Percentiles rank a stretch among this genome's conserved stretches.
phyloP scores from a whole-genome alignment of 371 early-diverging fungal genomes.

The Circinella umbellata region DNA sequence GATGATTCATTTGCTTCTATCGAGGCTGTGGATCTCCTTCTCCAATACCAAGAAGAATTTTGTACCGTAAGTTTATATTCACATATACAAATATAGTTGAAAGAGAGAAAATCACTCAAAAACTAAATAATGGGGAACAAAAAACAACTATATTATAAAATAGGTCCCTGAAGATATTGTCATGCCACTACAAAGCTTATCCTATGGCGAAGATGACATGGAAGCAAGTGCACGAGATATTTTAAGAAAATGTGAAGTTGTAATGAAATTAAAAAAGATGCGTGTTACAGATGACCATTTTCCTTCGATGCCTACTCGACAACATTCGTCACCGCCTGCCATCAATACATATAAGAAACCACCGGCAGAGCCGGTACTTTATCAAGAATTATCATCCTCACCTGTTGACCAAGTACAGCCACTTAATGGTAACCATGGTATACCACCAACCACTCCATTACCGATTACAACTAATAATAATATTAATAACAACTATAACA shows the following conservation, averaged over 20 bases:
- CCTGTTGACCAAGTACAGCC: too few relatives aligned
- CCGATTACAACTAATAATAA: too few relatives aligned
- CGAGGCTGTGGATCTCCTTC: constrained; percentile 72
- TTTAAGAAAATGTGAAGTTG: constrained; percentile 66
- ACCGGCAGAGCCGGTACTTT: not conserved
- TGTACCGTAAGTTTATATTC: constrained; percentile 58
- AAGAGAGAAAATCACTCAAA: too few relatives aligned
- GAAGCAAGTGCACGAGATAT: constrained; percentile 68
- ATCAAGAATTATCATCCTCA: too few relatives aligned
- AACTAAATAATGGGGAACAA: too few relatives aligned
- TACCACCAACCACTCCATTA: too few relatives aligned
- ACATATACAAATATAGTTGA: too few relatives aligned
- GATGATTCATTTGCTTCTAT: constrained; percentile 76
- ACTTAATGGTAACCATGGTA: too few relatives aligned
- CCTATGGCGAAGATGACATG: constrained; percentile 59
- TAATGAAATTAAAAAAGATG: constrained; percentile 52
- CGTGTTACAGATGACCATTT: not conserved
- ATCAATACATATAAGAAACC: not conserved
- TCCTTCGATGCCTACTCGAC: constrained; percentile 33
- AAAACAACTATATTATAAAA: too few relatives aligned
- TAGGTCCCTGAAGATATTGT: constrained; percentile 74
- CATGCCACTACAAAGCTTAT: constrained; percentile 60
- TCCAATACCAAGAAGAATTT: constrained; percentile 77
- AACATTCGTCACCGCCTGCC: constrained; percentile 45
- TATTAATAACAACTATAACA: too few relatives aligned